phyloP scores from a whole-genome alignment of 805 yeast species.

The Candida endomychidarum region DNA sequence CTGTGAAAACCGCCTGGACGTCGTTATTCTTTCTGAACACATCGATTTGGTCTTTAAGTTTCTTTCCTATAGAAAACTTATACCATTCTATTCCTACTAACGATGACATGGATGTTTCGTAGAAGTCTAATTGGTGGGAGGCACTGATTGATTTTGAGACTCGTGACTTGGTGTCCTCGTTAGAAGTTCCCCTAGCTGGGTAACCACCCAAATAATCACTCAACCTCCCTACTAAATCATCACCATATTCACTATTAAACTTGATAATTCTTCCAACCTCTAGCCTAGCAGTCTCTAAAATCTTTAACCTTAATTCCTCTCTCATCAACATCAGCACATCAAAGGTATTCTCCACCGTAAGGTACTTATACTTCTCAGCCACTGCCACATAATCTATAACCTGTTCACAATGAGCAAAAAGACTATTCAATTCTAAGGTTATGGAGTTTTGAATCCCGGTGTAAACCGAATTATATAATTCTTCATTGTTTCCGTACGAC shows the following conservation, averaged over 20 bases:
- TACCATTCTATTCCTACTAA: conserved; percentile 35
- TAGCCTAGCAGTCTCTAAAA: conserved; percentile 27
- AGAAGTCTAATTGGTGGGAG: conserved; percentile 24
- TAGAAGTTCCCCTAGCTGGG: neutral
- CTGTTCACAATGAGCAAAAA: conserved; percentile 24
- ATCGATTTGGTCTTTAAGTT: conserved; percentile 51
- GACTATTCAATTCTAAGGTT: conserved; percentile 23
- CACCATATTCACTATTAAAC: conserved; percentile 13
- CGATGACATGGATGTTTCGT: conserved; percentile 18
- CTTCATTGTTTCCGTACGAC: conserved; percentile 30
- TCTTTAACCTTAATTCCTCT: conserved; percentile 35
- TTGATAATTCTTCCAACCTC: conserved; percentile 25
- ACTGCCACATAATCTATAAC: conserved; percentile 30
- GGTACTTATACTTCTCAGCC: conserved; percentile 22
- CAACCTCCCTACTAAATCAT: neutral
- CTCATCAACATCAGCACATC: conserved; percentile 28
- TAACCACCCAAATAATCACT: neutral
- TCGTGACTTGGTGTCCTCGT: neutral
- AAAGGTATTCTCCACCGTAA: conserved; percentile 13
- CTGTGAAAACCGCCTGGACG: conserved; percentile 36
- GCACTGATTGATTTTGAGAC: conserved; percentile 22
- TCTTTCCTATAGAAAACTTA: conserved; percentile 51
- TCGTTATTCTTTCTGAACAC: conserved; percentile 49
- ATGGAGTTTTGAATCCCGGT: conserved; percentile 23
- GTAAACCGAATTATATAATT: conserved; percentile 23